Evolutionary conservation across 306 rosid species (phyloP).

Genomic region (Cicer yamashitae): DNA sequence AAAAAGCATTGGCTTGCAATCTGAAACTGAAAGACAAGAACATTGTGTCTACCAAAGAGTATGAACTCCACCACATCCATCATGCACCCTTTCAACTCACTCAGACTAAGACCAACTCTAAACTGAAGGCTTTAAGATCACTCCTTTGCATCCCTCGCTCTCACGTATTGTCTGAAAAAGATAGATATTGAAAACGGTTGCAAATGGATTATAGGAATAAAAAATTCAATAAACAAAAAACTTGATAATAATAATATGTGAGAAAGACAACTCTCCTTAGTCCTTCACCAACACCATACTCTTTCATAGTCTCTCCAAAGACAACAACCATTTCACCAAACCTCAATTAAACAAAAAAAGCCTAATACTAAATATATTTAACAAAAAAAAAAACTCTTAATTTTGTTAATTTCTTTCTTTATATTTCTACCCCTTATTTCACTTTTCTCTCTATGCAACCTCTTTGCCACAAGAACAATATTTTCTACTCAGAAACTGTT

Average conservation of each 20-base stretch:
- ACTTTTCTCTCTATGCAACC: slow-evolving; percentile 50
- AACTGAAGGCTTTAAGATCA: slow-evolving; percentile 64
- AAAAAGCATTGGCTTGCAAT: slow-evolving; percentile 20
- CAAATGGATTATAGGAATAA: slow-evolving; percentile 36
- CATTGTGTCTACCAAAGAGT: slow-evolving; percentile 42
- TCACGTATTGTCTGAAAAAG: slow-evolving; percentile 13
- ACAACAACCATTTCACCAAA: slow-evolving; percentile 78
- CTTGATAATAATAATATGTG: slow-evolving; percentile 35
- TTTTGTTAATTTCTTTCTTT: slow-evolving; percentile 50
- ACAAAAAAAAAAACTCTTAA: not conserved
- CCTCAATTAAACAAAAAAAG: slow-evolving; percentile 60
- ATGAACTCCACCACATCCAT: slow-evolving; percentile 39
- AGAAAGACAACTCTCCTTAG: slow-evolving; percentile 66
- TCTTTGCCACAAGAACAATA: slow-evolving; percentile 59
- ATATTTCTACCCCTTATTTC: slow-evolving; percentile 51
- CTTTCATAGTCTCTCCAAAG: slow-evolving; percentile 53
- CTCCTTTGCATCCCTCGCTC: slow-evolving; percentile 55
- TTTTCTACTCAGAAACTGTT: slow-evolving; percentile 50
- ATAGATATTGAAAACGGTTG: slow-evolving; percentile 49
- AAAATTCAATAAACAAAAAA: slow-evolving; percentile 5
- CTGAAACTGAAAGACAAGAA: slow-evolving; percentile 44
- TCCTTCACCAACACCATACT: slow-evolving; percentile 55
- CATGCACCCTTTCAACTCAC: slow-evolving; percentile 52
- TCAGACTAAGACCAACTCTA: slow-evolving; percentile 57
- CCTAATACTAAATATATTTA: slow-evolving; percentile 37